These are phyloP conservation scores for Plasmodium ovale DNA, from an alignment of 169 alveolate species.

Conservation along the genomic window DNA sequence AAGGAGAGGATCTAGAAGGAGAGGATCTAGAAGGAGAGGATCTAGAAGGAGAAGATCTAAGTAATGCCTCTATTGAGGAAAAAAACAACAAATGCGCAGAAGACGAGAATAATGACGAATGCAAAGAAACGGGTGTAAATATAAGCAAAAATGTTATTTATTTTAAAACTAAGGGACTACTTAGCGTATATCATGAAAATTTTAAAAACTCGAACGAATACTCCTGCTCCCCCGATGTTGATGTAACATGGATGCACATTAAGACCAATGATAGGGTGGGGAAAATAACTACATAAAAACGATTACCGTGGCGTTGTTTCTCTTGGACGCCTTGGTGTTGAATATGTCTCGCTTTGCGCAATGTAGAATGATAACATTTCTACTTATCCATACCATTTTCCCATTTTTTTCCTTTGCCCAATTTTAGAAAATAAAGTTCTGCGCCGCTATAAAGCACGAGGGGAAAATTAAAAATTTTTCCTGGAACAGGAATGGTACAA, in stretches of 20 bases:
- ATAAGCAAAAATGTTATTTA: slow-evolving; percentile 24
- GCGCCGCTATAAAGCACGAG: slow-evolving; percentile 70
- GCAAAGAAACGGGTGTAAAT: background rate
- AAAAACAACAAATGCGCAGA: slow-evolving; percentile 8
- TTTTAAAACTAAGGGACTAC: slow-evolving; percentile 52
- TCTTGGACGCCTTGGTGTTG: no score
- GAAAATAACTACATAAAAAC: no score
- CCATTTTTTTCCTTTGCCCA: background rate
- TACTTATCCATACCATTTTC: background rate
- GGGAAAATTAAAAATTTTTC: slow-evolving; percentile 46
- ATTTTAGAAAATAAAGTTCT: slow-evolving; percentile 53
- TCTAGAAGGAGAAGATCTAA: background rate
- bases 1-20: background rate
- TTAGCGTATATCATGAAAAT: slow-evolving; percentile 36
- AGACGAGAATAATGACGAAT: background rate
- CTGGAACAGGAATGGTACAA: slow-evolving; percentile 69
- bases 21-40: no score
- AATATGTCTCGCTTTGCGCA: no score
- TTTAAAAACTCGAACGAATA: slow-evolving; percentile 57
- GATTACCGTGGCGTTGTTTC: no score
- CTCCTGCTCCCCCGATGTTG: slow-evolving; percentile 36
- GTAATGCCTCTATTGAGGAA: background rate
- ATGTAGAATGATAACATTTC: no score
- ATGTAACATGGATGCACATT: slow-evolving; percentile 45
- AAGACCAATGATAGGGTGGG: slow-evolving; percentile 40